Evolutionary conservation across 2,329 filamentous ascomycete genomes (phyloP).

Genomic region (Chaetomium sp.): DNA sequence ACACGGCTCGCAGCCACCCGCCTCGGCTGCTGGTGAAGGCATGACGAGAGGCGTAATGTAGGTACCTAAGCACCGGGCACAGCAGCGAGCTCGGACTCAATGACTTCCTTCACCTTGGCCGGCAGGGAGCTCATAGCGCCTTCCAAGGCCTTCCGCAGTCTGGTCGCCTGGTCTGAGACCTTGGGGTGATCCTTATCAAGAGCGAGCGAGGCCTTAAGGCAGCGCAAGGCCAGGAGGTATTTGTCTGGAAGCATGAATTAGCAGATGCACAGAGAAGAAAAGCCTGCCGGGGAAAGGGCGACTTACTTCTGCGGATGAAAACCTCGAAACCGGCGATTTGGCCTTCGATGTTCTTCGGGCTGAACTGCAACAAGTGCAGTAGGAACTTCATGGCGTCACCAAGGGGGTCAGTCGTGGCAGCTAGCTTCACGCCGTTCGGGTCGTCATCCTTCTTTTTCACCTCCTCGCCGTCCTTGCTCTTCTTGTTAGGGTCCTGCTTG

Average conservation of each 20-base stretch:
- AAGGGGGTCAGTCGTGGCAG: conserved; percentile 79
- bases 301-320: conserved; percentile 78
- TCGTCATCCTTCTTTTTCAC: conserved; percentile 88
- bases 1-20: background rate
- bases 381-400: conserved; percentile 88
- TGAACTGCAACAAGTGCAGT: conserved; percentile 76
- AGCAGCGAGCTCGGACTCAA: conserved; percentile 64
- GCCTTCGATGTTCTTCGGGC: conserved; percentile 75
- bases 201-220: conserved; percentile 71
- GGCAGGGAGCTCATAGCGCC: conserved; percentile 61
- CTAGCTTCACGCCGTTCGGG: conserved; percentile 77
- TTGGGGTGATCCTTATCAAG: conserved; percentile 70
- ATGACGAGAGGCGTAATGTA: background rate
- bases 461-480: conserved; percentile 19
- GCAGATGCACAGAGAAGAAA: conserved; percentile 23
- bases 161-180: conserved; percentile 73
- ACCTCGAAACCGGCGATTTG: conserved; percentile 91
- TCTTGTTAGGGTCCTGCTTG: conserved; percentile 81
- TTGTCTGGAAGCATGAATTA: conserved; percentile 62
- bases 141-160: conserved; percentile 66
- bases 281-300: background rate
- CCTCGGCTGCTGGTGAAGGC: background rate
- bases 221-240: conserved; percentile 83
- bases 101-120: conserved; percentile 66
- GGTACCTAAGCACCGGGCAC: conserved; percentile 26